phyloP scores from a whole-genome alignment of 2,329 filamentous ascomycete species.

The Achaetomium macrosporum region DNA sequence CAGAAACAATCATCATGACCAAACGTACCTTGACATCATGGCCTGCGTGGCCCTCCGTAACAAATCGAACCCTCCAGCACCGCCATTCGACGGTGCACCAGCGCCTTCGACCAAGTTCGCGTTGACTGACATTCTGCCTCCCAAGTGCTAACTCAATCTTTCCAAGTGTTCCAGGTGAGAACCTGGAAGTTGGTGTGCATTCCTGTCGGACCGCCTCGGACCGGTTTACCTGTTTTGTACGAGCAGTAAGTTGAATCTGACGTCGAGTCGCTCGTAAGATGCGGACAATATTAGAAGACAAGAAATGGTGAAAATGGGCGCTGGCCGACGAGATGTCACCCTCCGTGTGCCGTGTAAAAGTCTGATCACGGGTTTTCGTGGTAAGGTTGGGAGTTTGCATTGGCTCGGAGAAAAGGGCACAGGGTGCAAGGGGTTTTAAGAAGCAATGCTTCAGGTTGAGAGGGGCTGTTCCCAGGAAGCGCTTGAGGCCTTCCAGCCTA shows the following conservation, averaged over 20 bases:
- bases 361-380: slow-evolving; percentile 4
- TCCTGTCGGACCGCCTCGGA: neutral
- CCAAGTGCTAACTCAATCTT: slow-evolving; percentile 7
- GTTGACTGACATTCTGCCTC: slow-evolving; percentile 41
- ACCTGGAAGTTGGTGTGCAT: neutral
- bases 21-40: slow-evolving; percentile 55
- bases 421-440: slow-evolving; percentile 2
- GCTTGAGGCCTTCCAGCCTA: slow-evolving; percentile 7
- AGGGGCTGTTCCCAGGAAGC: slow-evolving; percentile 4
- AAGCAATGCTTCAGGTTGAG: neutral
- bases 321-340: neutral
- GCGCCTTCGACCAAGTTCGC: too few relatives aligned
- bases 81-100: slow-evolving; percentile 29
- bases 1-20: slow-evolving; percentile 13
- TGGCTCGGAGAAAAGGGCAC: neutral
- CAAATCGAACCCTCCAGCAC: slow-evolving; percentile 46
- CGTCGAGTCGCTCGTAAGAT: too few relatives aligned
- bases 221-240: neutral
- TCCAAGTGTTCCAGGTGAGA: slow-evolving; percentile 11
- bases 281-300: neutral
- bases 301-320: neutral
- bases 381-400: slow-evolving; percentile 2
- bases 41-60: slow-evolving; percentile 56
- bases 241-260: neutral
- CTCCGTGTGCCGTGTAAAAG: neutral